A percentile compares a stretch with the other conserved stretches of the same genome.
phyloP scores from a whole-genome alignment of 768 basidiomycete species.

The Tulasnella sp. region DNA sequence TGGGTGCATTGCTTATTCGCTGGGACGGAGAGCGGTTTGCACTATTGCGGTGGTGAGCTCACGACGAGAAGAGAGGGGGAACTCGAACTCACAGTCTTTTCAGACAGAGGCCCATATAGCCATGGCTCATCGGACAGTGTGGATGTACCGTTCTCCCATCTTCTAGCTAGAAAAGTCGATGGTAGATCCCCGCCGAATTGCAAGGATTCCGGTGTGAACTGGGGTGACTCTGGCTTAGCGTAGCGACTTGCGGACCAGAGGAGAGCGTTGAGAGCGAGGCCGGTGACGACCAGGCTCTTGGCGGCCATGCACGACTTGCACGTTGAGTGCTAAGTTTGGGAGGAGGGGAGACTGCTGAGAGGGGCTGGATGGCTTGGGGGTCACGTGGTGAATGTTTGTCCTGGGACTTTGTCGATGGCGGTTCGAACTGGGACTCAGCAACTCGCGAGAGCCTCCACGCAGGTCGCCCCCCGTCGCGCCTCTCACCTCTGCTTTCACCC shows the following conservation, averaged over 20 bases:
- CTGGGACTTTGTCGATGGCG: conserved; percentile 9
- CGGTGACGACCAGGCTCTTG: conserved; percentile 49
- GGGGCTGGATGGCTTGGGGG: not conserved
- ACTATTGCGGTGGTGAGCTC: conserved; percentile 43
- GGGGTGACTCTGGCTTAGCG: conserved; percentile 11
- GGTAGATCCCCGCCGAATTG: conserved; percentile 30
- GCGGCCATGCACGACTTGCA: conserved; percentile 31
- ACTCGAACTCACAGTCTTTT: not conserved
- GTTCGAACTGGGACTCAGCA: conserved; percentile 11
- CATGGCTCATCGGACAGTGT: conserved; percentile 15
- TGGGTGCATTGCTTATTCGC: conserved; percentile 61
- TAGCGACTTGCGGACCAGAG: conserved; percentile 55
- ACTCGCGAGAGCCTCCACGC: conserved; percentile 11
- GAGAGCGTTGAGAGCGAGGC: conserved; percentile 54
- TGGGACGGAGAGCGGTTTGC: conserved; percentile 58
- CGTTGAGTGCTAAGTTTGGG: not conserved
- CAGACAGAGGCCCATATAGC: not conserved
- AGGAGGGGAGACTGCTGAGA: not conserved
- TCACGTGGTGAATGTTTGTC: not conserved
- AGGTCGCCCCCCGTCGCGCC: conserved; percentile 7
- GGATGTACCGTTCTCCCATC: conserved; percentile 1
- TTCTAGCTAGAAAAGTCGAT: not conserved
- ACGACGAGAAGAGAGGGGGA: not conserved
- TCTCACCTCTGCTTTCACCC: conserved; percentile 6
- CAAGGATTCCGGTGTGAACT: not conserved